Conservation (phyloP, 495 filamentous ascomycete species). For the Neurospora discreta region DNA sequence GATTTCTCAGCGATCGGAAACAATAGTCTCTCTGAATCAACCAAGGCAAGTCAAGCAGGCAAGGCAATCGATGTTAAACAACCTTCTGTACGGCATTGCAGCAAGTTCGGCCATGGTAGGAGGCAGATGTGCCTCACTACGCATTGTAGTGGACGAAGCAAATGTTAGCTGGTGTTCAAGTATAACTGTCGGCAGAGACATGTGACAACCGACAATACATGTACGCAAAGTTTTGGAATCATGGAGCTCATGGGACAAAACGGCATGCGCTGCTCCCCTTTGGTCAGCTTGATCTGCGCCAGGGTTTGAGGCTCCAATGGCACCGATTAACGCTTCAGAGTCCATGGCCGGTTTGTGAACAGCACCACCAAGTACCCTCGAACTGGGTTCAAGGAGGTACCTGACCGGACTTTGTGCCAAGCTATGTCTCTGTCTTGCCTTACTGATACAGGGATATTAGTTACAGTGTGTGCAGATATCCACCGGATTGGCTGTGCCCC, state of each 20-base stretch:
- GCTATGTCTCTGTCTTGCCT: neutral
- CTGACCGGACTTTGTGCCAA: neutral
- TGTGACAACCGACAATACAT: neutral
- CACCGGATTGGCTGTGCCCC: neutral
- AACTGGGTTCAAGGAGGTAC: neutral
- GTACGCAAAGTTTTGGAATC: neutral
- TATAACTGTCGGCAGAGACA: neutral
- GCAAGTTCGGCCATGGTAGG: neutral
- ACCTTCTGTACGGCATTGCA: neutral
- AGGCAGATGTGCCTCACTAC: neutral
- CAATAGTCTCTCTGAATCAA: neutral
- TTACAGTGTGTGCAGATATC: neutral
- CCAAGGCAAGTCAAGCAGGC: neutral
- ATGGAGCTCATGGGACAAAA: neutral
- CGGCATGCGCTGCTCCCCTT: neutral
- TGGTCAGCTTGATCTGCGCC: neutral
- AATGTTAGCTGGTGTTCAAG: neutral
- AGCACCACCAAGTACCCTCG: neutral
- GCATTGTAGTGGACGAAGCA: neutral
- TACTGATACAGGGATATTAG: neutral
- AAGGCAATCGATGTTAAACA: neutral
- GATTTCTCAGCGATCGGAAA: conserved; percentile 2
- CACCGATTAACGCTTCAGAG: neutral
- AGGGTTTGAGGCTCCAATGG: neutral
- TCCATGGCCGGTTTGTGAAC: neutral